Conservation (phyloP, 2,329 filamentous ascomycete species). For the Fusarium sp. region DNA sequence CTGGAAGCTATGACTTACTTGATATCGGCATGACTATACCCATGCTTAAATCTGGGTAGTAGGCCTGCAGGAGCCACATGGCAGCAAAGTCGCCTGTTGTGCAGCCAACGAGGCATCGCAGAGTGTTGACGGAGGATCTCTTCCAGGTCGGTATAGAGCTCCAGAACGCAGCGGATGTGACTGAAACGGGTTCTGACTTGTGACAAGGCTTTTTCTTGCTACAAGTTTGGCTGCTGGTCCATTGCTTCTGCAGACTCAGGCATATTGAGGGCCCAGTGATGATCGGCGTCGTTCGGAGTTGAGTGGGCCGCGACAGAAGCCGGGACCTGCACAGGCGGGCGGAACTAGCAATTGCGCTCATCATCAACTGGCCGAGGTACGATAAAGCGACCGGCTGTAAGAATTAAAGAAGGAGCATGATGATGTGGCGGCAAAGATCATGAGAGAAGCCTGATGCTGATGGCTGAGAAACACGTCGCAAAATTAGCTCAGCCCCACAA, state of each 20-base stretch:
- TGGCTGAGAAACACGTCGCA: not conserved
- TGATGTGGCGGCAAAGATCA: not conserved
- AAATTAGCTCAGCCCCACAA: conserved; percentile 17
- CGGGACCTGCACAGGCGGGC: not conserved
- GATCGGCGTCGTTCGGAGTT: not conserved
- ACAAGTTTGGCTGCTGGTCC: conserved; percentile 33
- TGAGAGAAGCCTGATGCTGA: not conserved
- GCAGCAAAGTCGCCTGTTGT: conserved; percentile 70
- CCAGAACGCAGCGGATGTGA: conserved; percentile 52
- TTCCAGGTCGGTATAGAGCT: conserved; percentile 58
- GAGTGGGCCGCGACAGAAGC: not conserved
- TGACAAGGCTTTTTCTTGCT: conserved; percentile 8
- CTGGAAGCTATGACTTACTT: conserved; percentile 52
- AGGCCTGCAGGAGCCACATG: conserved; percentile 69
- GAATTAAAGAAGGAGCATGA: not conserved
- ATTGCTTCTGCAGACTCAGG: conserved; percentile 12
- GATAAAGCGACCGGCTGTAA: not conserved
- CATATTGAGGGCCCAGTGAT: not conserved
- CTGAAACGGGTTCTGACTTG: not conserved
- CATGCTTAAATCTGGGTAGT: conserved; percentile 63
- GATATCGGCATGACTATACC: conserved; percentile 66
- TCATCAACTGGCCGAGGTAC: not conserved
- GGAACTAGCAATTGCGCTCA: not conserved
- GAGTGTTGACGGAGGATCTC: conserved; percentile 68
- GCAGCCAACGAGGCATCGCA: conserved; percentile 70